A percentile compares a stretch with the other conserved stretches of the same genome.
phyloP scores from a whole-genome alignment of 169 alveolate genomes.

The Plasmodium ovale region DNA sequence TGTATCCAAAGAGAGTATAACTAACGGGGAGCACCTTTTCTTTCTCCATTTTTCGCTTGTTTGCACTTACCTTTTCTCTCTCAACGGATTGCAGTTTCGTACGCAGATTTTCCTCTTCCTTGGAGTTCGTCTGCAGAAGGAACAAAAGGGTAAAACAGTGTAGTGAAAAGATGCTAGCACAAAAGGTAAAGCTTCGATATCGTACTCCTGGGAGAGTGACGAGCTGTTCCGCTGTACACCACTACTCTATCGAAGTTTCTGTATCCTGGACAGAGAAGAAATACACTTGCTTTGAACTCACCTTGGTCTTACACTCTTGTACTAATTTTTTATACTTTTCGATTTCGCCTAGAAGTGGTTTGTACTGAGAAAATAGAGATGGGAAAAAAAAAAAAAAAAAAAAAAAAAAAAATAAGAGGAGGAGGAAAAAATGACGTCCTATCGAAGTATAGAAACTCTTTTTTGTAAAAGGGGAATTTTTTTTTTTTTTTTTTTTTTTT shows the following conservation, averaged over 20 bases:
- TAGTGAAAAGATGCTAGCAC: too few relatives aligned
- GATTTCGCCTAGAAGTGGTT: slow-evolving; percentile 19
- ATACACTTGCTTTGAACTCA: background rate
- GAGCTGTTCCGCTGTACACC: too few relatives aligned
- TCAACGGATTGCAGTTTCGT: background rate
- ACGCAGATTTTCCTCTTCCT: slow-evolving; percentile 11
- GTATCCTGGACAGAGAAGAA: background rate
- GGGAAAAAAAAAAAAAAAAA: background rate
- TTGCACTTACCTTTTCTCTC: slow-evolving; percentile 33
- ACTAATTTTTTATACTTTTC: slow-evolving; percentile 42
- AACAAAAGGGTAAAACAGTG: too few relatives aligned
- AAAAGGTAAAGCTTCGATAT: too few relatives aligned
- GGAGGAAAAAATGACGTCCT: too few relatives aligned
- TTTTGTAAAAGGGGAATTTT: background rate
- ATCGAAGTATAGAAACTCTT: background rate
- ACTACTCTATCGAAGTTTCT: too few relatives aligned
- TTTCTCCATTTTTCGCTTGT: background rate
- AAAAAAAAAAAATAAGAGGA: background rate
- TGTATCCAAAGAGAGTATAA: too few relatives aligned
- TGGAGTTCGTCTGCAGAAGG: slow-evolving; percentile 3
- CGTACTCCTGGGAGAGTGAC: too few relatives aligned
- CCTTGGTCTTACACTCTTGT: slow-evolving; percentile 41
- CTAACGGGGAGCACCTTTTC: too few relatives aligned
- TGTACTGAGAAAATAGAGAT: slow-evolving; percentile 14
- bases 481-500: background rate